Conservation (phyloP, 2,329 filamentous ascomycete species). For the Coniella lustricola region DNA sequence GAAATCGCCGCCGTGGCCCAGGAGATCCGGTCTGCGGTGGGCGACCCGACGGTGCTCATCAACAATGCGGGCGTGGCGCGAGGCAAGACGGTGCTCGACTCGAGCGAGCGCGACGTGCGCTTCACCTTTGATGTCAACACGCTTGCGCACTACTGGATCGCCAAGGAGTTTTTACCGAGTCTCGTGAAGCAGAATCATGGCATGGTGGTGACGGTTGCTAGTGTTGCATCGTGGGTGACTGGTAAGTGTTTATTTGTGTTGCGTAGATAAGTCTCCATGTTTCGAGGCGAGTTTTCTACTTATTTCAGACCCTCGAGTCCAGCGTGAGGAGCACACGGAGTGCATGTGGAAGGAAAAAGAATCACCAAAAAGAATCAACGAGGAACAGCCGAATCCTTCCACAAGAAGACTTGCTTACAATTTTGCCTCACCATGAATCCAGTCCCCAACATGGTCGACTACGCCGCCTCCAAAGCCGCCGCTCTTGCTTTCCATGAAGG, state of each 20-base stretch:
- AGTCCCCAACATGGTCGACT: conserved; percentile 59
- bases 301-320: too few species aligned
- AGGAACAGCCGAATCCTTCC: too few species aligned
- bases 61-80: conserved; percentile 63
- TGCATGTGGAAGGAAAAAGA: too few species aligned
- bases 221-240: conserved; percentile 52
- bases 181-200: conserved; percentile 62
- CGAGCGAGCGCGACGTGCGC: conserved; percentile 50
- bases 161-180: conserved; percentile 58
- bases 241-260: conserved; percentile 17
- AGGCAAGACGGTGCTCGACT: conserved; percentile 54
- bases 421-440: background rate
- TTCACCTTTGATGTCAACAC: conserved; percentile 68
- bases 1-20: conserved; percentile 45
- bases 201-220: conserved; percentile 65
- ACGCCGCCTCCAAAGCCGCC: conserved; percentile 59
- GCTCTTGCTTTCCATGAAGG: conserved; percentile 63
- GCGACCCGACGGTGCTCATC: conserved; percentile 62
- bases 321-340: too few species aligned
- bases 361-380: too few species aligned
- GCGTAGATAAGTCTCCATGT: background rate
- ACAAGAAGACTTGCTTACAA: too few species aligned
- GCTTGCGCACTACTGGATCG: conserved; percentile 59
- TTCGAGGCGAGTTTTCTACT: too few species aligned
- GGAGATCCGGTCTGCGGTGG: conserved; percentile 47